Percentiles rank a stretch among this genome's conserved stretches.
Conservation (phyloP, 2,329 filamentous ascomycete genomes). For the Scedosporium minutisporum region DNA sequence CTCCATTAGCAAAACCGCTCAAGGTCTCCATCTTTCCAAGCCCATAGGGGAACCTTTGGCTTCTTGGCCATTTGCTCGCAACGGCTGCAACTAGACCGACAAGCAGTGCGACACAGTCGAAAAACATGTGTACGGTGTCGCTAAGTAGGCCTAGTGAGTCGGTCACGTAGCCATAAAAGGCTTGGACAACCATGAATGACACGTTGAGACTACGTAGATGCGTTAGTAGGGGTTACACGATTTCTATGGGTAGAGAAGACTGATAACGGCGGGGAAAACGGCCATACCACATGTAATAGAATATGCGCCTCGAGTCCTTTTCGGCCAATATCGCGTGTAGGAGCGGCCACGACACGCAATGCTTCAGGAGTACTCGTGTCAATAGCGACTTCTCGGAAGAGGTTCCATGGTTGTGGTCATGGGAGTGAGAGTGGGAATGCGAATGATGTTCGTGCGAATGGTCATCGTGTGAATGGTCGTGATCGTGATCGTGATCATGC, state of each 20-base stretch:
- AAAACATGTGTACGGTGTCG: slow-evolving; percentile 99
- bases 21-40: slow-evolving; percentile 95
- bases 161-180: slow-evolving; percentile 86
- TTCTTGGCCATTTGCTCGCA: slow-evolving; percentile 93
- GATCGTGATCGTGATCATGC: slow-evolving; percentile 14
- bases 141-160: slow-evolving; percentile 91
- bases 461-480: slow-evolving; percentile 14
- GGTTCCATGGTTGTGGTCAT: slow-evolving; percentile 18
- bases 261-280: slow-evolving; percentile 9
- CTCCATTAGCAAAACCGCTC: slow-evolving; percentile 91
- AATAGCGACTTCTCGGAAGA: slow-evolving; percentile 43
- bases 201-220: slow-evolving; percentile 65
- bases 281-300: slow-evolving; percentile 86
- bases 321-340: slow-evolving; percentile 80
- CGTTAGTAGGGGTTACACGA: background rate
- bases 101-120: slow-evolving; percentile 86
- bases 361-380: slow-evolving; percentile 62
- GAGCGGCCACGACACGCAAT: slow-evolving; percentile 63
- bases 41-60: slow-evolving; percentile 80
- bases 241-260: background rate
- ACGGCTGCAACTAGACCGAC: slow-evolving; percentile 88
- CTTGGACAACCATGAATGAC: slow-evolving; percentile 86
- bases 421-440: slow-evolving; percentile 15
- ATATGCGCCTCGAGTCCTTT: slow-evolving; percentile 87
- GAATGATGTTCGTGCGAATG: slow-evolving; percentile 16